Base-by-base conservation (phyloP, 768 basidiomycete species). In the Suillus plorans region DNA sequence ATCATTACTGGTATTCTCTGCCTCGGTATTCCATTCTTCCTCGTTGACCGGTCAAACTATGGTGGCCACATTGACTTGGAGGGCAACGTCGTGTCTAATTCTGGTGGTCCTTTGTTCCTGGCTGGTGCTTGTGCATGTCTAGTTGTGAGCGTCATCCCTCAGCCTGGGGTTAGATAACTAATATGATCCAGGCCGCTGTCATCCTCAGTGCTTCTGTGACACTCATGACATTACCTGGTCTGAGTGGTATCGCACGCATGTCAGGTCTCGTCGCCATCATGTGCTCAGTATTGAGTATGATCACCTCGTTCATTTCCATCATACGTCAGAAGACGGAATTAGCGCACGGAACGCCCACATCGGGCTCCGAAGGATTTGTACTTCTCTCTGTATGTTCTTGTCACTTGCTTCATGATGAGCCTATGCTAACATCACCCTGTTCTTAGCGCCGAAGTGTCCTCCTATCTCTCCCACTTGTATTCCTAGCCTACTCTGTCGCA, bases 131-230 rank as follows among this genome's bases (percentile, higher is more conserved):
- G 85, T 73, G 84, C 86, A 16, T 88, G 86, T 65, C 74, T 90
- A 13, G 82, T 87, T 71, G 89, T 89, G 75, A 79, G 88, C 79
- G 47, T 37, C 47, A 56, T 47, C 22, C 65, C 45, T 41, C 25
- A 7, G 28, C 42, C 22, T 34, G 25, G 10, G 14, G 9, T 25
- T 41, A 42, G 41, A 10, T 41, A 64, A 64, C 69, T 37, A 71
- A 58, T 52, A 69, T 53, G 62, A 45, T 65, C 57, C 74, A 94
- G 92, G 90, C 91, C 69, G 92, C 92, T 36, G 83, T 93, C 64
- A 82, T 93, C 28, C 79, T 94, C 64, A 92, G 92, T 69, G 89
- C 91, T 39, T 90, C 91, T 47, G 89, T 92, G 63, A 92, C 91
- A 34, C 88, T 93, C 77, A 83, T 94, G 72, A 85, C 90, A 60